Evolutionary conservation across 257 asterid species (phyloP).

Genomic region (Nicotiana tabacum): DNA sequence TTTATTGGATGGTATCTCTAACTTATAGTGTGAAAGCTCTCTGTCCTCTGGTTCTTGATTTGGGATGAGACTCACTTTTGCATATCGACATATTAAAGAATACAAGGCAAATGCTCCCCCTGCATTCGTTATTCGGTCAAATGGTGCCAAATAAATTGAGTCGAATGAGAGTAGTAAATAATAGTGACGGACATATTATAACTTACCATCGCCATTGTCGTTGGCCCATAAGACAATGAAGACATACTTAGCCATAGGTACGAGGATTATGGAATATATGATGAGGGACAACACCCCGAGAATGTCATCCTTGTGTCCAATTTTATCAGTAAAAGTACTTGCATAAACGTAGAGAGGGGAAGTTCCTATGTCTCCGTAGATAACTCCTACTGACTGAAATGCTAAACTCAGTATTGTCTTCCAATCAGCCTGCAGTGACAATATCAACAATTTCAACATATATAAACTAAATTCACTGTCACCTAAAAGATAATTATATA

Average conservation of each 20-base stretch:
- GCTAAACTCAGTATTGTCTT: conserved; percentile 48
- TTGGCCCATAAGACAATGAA: conserved; percentile 65
- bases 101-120: conserved; percentile 84
- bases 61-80: conserved; percentile 59
- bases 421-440: conserved; percentile 32
- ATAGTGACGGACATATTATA: background rate
- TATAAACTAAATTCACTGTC: no score
- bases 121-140: background rate
- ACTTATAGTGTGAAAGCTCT: conserved; percentile 47
- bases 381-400: conserved; percentile 66
- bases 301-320: conserved; percentile 40
- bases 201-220: conserved; percentile 71
- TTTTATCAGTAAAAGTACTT: conserved; percentile 39
- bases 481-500: no score
- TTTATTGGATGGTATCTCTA: conserved; percentile 44
- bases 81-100: conserved; percentile 65
- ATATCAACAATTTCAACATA: no score
- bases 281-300: conserved; percentile 65
- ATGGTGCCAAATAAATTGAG: no score
- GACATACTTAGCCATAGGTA: conserved; percentile 69
- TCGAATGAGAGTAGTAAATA: no score
- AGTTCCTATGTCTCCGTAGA: conserved; percentile 45
- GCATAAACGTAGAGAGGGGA: conserved; percentile 41
- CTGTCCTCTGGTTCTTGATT: conserved; percentile 65
- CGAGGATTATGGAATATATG: conserved; percentile 52